A percentile compares a stretch with the other conserved stretches of the same genome.
phyloP scores from a whole-genome alignment of 2,329 filamentous ascomycete species.

The Colletotrichum godetiae region DNA sequence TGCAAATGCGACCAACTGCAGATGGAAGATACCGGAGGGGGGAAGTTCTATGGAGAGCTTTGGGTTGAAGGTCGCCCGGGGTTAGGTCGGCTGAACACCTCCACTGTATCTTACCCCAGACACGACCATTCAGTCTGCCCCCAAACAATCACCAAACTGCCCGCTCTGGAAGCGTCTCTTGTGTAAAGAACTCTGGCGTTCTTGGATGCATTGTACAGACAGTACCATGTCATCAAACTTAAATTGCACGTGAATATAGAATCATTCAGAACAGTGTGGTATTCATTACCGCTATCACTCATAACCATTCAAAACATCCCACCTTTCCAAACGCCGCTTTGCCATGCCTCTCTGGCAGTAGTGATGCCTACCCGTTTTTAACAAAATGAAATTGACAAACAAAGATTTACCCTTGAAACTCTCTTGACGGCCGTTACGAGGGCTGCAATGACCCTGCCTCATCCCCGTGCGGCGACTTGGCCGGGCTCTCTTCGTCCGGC shows the following conservation, averaged over 20 bases:
- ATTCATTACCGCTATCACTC: conserved; percentile 34
- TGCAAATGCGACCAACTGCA: neutral
- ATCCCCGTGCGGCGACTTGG: conserved; percentile 21
- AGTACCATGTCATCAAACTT: neutral
- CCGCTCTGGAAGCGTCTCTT: neutral
- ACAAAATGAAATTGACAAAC: conserved; percentile 3
- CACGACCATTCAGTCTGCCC: neutral
- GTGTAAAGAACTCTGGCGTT: neutral
- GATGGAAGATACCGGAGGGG: neutral
- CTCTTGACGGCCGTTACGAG: neutral
- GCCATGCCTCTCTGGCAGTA: conserved; percentile 33
- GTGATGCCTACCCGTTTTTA: conserved; percentile 32
- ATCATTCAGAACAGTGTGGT: conserved; percentile 22
- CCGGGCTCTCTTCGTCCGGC: conserved; percentile 32
- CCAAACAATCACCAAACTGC: neutral
- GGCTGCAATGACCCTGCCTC: neutral
- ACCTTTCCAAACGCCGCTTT: conserved; percentile 30
- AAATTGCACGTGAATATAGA: neutral
- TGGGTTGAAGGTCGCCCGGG: neutral
- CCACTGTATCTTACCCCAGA: neutral
- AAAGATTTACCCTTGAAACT: neutral
- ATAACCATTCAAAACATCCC: conserved; percentile 23
- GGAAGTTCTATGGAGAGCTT: neutral
- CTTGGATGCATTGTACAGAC: neutral
- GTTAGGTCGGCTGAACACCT: conserved; percentile 24